Evolutionary conservation across 805 yeast species (phyloP).

Genomic region (Barnettozyma botsteinii): DNA sequence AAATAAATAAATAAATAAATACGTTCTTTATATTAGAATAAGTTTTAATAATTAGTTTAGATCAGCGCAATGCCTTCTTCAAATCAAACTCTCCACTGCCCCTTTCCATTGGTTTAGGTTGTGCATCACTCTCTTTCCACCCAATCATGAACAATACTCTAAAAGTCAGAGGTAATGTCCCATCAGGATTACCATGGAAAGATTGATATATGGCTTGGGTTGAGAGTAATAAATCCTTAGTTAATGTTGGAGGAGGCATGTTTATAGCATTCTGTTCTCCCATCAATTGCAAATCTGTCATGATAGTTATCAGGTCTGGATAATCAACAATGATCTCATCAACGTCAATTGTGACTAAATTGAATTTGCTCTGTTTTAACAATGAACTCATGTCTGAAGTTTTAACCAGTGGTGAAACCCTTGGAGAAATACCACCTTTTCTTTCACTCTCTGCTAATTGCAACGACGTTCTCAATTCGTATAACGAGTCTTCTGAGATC

Average conservation of each 20-base stretch:
- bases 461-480: constrained; percentile 70
- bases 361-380: constrained; percentile 70
- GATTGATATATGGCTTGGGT: constrained; percentile 68
- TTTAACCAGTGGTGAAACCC: constrained; percentile 76
- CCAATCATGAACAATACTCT: constrained; percentile 80
- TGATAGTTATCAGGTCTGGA: constrained; percentile 61
- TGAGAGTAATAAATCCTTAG: constrained; percentile 64
- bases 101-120: constrained; percentile 67
- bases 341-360: constrained; percentile 74
- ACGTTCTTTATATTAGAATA: too few relatives aligned
- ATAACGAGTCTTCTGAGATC: constrained; percentile 82
- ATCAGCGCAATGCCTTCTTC: constrained; percentile 64
- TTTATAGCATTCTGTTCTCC: constrained; percentile 75
- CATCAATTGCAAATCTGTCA: constrained; percentile 72
- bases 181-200: constrained; percentile 62
- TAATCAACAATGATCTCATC: constrained; percentile 78
- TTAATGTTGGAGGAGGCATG: constrained; percentile 30
- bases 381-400: constrained; percentile 70
- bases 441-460: constrained; percentile 83
- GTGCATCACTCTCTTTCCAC: constrained; percentile 69
- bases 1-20: too few relatives aligned
- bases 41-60: too few relatives aligned
- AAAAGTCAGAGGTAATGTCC: constrained; percentile 69
- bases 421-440: constrained; percentile 71
- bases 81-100: constrained; percentile 67